Conservation (phyloP, 2,329 filamentous ascomycete genomes). For the Dothiorella sarmentorum region DNA sequence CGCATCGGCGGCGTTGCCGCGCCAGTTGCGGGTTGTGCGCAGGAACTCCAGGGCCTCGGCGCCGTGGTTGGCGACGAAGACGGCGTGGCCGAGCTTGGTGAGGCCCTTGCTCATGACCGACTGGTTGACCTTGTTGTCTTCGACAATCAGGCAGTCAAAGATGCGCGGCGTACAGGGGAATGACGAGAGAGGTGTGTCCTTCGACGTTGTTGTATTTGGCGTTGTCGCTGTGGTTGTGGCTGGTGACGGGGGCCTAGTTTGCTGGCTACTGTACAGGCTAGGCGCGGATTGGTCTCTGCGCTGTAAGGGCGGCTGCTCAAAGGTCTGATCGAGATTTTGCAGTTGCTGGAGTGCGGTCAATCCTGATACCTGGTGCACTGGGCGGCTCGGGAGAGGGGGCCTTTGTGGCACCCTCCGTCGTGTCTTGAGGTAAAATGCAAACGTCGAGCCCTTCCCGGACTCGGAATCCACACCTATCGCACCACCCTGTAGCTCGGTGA, state of each 20-base stretch:
- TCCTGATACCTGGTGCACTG: background rate
- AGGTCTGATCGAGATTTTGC: conserved; percentile 15
- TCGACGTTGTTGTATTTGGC: conserved; percentile 66
- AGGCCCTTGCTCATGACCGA: conserved; percentile 41
- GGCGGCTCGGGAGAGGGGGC: background rate
- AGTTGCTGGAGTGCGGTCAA: conserved; percentile 7
- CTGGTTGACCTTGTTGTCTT: conserved; percentile 43
- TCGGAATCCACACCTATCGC: conserved; percentile 66
- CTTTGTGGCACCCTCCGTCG: conserved; percentile 41
- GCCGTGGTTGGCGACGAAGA: conserved; percentile 39
- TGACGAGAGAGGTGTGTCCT: conserved; percentile 71
- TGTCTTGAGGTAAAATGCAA: conserved; percentile 67
- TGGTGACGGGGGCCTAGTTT: conserved; percentile 49
- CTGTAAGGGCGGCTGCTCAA: conserved; percentile 4
- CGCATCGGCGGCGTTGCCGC: background rate
- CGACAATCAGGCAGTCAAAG: conserved; percentile 31
- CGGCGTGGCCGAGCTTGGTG: conserved; percentile 33
- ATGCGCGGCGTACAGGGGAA: conserved; percentile 11
- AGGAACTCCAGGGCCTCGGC: conserved; percentile 36
- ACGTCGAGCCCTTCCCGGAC: conserved; percentile 62
- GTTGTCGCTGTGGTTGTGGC: conserved; percentile 58
- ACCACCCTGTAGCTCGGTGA: conserved; percentile 71
- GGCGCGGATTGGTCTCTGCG: conserved; percentile 2
- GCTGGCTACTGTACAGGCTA: background rate
- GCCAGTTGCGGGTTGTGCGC: conserved; percentile 22